These are phyloP conservation scores for Umbelopsis vinacea DNA, from an alignment of 192 early-diverging fungal genomes.

Conservation along the genomic window DNA sequence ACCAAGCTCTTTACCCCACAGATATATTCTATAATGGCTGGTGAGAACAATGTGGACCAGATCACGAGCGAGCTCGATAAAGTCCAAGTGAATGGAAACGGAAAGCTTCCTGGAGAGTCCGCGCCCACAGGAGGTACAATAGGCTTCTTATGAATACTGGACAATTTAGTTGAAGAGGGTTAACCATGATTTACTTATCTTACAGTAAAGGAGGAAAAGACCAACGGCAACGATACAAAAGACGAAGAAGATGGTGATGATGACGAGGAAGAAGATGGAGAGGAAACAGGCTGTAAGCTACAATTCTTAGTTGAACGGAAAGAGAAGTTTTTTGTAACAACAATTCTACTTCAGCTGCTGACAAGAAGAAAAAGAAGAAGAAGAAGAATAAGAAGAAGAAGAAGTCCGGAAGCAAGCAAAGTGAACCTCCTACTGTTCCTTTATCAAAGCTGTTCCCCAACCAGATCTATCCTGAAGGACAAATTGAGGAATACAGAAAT, in stretches of 20 bases:
- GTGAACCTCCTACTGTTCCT: slow-evolving; percentile 71
- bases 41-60: neutral
- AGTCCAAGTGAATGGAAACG: neutral
- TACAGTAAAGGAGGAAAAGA: neutral
- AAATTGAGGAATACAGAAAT: slow-evolving; percentile 84
- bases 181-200: too few species aligned
- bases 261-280: slow-evolving; percentile 1
- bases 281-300: neutral
- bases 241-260: neutral
- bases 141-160: neutral
- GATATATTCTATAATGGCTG: neutral
- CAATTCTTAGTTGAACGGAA: neutral
- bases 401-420: slow-evolving; percentile 64
- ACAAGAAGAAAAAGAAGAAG: slow-evolving; percentile 48
- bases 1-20: neutral
- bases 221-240: neutral
- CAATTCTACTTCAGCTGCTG: neutral
- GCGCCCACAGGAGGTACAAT: neutral
- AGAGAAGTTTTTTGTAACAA: neutral
- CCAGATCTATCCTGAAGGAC: slow-evolving; percentile 80
- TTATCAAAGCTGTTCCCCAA: slow-evolving; percentile 82
- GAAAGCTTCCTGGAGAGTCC: neutral
- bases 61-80: neutral
- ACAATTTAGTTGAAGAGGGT: too few species aligned
- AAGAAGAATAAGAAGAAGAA: slow-evolving; percentile 75